Evolutionary conservation across 345 rosid genomes (phyloP).

Genomic region (Leavenworthia alabamica): DNA sequence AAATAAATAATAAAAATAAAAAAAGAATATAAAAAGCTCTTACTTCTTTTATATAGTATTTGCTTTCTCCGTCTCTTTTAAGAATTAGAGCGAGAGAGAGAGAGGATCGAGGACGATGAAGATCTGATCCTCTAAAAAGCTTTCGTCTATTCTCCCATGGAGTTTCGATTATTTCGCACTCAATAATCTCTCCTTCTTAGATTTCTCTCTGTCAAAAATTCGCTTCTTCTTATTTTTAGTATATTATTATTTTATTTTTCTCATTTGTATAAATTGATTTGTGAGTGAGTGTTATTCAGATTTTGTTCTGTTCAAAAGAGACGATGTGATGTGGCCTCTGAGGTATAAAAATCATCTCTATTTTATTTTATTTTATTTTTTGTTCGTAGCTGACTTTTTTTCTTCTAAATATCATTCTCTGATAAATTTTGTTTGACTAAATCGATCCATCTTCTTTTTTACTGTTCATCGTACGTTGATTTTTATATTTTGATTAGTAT

Average conservation of each 20-base stretch:
- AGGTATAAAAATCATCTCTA: constrained; percentile 34
- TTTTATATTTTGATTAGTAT: constrained; percentile 2
- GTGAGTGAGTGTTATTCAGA: constrained; percentile 24
- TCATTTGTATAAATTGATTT: constrained; percentile 25
- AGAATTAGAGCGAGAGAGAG: constrained; percentile 26
- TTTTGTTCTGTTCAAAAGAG: constrained; percentile 31
- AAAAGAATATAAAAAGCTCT: constrained; percentile 10
- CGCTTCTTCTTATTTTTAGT: constrained; percentile 9
- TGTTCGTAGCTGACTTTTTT: neutral
- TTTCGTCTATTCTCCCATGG: constrained; percentile 20
- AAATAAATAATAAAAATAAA: neutral
- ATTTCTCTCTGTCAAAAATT: constrained; percentile 20
- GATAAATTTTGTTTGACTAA: constrained; percentile 6
- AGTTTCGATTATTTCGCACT: constrained; percentile 25
- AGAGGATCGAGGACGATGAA: constrained; percentile 61
- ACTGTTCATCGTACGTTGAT: constrained; percentile 25
- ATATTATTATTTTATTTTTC: neutral
- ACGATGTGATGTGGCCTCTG: constrained; percentile 76
- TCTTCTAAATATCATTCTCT: neutral
- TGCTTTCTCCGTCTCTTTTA: constrained; percentile 20
- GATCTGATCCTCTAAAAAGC: constrained; percentile 36
- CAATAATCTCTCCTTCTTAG: neutral
- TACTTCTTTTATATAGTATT: constrained; percentile 28
- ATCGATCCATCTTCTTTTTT: constrained; percentile 15
- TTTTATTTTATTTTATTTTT: neutral